These are phyloP conservation scores for Quercus bicolor DNA, from an alignment of 306 rosid genomes.

Conservation along the genomic window DNA sequence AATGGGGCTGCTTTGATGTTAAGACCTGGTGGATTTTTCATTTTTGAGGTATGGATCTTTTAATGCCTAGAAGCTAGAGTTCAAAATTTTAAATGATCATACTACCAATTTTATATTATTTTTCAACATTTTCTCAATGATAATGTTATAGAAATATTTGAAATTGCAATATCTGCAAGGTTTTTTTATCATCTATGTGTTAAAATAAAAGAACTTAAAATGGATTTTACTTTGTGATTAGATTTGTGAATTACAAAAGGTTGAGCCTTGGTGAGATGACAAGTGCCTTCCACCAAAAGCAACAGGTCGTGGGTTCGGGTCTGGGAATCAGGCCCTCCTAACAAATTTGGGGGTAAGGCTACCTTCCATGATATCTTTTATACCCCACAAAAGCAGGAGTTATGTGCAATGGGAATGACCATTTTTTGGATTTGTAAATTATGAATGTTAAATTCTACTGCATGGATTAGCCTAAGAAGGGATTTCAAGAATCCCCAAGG, in stretches of 20 bases:
- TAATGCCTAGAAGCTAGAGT: background rate
- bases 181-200: background rate
- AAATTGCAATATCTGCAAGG: background rate
- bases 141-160: background rate
- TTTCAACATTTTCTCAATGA: background rate
- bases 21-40: slow-evolving; percentile 84
- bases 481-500: too few relatives aligned
- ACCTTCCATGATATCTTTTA: too few relatives aligned
- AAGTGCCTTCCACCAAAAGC: too few relatives aligned
- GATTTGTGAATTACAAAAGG: background rate
- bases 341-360: too few relatives aligned
- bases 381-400: too few relatives aligned
- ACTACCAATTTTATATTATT: background rate
- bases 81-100: background rate
- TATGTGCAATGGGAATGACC: too few relatives aligned
- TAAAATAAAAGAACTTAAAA: background rate
- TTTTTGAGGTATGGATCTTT: slow-evolving; percentile 62
- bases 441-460: too few relatives aligned
- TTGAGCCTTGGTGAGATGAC: too few relatives aligned
- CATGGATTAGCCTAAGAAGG: too few relatives aligned
- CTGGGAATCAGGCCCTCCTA: too few relatives aligned
- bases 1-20: slow-evolving; percentile 66
- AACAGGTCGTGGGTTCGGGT: too few relatives aligned
- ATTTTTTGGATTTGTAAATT: background rate
- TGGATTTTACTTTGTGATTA: background rate